A percentile compares a stretch with the other conserved stretches of the same genome.
phyloP scores from a whole-genome alignment of 2,329 filamentous ascomycete genomes.

The Zelopaecilomyces penicillatus region DNA sequence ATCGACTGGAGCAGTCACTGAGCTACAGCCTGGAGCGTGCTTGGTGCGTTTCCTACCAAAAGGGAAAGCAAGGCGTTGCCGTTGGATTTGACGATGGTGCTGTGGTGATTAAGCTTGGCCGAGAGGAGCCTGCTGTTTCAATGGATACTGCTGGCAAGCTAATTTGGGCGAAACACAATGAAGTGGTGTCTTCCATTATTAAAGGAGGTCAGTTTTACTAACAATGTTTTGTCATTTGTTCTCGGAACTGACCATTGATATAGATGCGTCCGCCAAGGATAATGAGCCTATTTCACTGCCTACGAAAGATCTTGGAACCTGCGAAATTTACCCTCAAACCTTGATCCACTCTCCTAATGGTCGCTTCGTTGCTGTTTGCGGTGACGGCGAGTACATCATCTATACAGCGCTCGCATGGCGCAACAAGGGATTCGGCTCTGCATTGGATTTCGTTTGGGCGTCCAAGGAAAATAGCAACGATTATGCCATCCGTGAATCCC shows the following conservation, averaged over 20 bases:
- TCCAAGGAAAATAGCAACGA: slow-evolving; percentile 98
- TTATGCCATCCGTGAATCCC: slow-evolving; percentile 90
- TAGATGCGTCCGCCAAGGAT: slow-evolving; percentile 76
- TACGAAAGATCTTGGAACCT: slow-evolving; percentile 90
- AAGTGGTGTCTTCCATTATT: slow-evolving; percentile 90
- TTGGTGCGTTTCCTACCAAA: slow-evolving; percentile 96
- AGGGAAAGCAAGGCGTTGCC: slow-evolving; percentile 86
- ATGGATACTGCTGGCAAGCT: slow-evolving; percentile 96
- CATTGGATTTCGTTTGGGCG: slow-evolving; percentile 93
- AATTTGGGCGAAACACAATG: slow-evolving; percentile 91
- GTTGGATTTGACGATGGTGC: slow-evolving; percentile 97
- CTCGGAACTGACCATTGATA: slow-evolving; percentile 18
- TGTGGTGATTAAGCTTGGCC: slow-evolving; percentile 94
- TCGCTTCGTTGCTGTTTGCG: slow-evolving; percentile 71
- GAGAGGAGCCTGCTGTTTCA: slow-evolving; percentile 93
- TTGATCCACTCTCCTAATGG: slow-evolving; percentile 94
- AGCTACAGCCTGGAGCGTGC: slow-evolving; percentile 94
- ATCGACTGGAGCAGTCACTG: slow-evolving; percentile 87
- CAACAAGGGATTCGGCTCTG: slow-evolving; percentile 95
- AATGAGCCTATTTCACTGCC: slow-evolving; percentile 77
- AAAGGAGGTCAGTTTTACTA: slow-evolving; percentile 54
- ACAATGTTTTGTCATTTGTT: background rate
- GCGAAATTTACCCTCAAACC: slow-evolving; percentile 93
- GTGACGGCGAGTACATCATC: slow-evolving; percentile 97
- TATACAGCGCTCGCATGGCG: slow-evolving; percentile 94